These are phyloP conservation scores for Phialophora chinensis DNA, from an alignment of 2,329 filamentous ascomycete species.

Conservation along the genomic window DNA sequence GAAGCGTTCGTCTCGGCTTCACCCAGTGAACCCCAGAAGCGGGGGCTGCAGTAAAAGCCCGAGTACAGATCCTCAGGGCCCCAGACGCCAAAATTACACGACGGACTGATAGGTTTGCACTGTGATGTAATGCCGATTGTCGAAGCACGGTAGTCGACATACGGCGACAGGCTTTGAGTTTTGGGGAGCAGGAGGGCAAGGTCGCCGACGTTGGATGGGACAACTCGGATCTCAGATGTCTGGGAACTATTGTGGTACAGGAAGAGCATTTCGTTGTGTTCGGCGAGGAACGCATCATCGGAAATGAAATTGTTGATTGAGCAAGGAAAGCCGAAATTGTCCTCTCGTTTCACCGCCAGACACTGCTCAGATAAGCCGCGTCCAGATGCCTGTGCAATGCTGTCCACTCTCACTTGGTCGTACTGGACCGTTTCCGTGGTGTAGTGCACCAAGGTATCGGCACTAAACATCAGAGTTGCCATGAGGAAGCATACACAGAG, in stretches of 20 bases:
- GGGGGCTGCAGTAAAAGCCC: slow-evolving; percentile 21
- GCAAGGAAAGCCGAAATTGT: slow-evolving; percentile 24
- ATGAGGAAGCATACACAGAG: slow-evolving; percentile 15
- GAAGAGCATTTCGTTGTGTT: slow-evolving; percentile 24
- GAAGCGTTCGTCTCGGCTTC: slow-evolving; percentile 11
- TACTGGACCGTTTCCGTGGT: slow-evolving; percentile 21
- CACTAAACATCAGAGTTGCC: slow-evolving; percentile 9
- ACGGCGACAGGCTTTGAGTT: slow-evolving; percentile 4
- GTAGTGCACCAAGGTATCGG: slow-evolving; percentile 25
- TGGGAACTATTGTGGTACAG: slow-evolving; percentile 20
- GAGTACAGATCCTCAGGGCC: slow-evolving; percentile 16
- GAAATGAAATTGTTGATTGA: slow-evolving; percentile 19
- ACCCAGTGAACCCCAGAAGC: slow-evolving; percentile 22
- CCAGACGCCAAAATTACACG: slow-evolving; percentile 20
- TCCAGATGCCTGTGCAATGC: slow-evolving; percentile 3
- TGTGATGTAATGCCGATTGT: slow-evolving; percentile 25
- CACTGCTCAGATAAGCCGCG: slow-evolving; percentile 19
- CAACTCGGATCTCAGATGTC: slow-evolving; percentile 18
- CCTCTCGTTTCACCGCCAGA: slow-evolving; percentile 10
- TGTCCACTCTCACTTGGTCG: slow-evolving; percentile 9
- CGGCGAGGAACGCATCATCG: slow-evolving; percentile 1
- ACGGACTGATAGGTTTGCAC: slow-evolving; percentile 23
- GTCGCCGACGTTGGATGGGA: background rate
- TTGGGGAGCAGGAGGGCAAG: slow-evolving; percentile 19
- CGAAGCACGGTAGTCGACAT: slow-evolving; percentile 22